phyloP scores from a whole-genome alignment of 2,329 filamentous ascomycete species.

The Sarocladium kiliense region DNA sequence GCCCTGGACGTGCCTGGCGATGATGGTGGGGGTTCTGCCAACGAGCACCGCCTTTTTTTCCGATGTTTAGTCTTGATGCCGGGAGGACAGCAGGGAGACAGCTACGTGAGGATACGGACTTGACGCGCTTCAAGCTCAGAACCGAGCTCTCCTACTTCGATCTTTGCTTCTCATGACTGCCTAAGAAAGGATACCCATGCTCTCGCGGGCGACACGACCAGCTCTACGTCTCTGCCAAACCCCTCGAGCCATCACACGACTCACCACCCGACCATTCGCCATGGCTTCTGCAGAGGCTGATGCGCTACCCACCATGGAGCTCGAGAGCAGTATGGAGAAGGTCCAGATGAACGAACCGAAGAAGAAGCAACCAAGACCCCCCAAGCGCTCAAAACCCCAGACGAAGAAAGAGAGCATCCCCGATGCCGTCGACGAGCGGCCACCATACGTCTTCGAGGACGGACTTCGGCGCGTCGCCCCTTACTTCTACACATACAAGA shows the following conservation, averaged over 20 bases:
- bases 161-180: background rate
- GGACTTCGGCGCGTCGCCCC: constrained; percentile 78
- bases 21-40: constrained; percentile 5
- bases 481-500: constrained; percentile 94
- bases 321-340: constrained; percentile 1
- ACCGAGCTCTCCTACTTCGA: background rate
- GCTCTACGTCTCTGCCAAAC: constrained; percentile 11
- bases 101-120: background rate
- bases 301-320: background rate
- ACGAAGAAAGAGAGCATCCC: constrained; percentile 13
- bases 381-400: constrained; percentile 4
- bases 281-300: constrained; percentile 2
- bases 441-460: constrained; percentile 78
- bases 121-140: background rate
- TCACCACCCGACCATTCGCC: background rate
- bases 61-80: background rate
- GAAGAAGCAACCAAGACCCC: background rate
- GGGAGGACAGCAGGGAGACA: background rate
- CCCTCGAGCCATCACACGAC: background rate
- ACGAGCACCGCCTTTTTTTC: constrained; percentile 2
- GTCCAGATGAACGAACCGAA: constrained; percentile 7
- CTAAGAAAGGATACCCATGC: background rate
- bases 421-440: constrained; percentile 35
- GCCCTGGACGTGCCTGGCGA: background rate
- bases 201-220: background rate